Evolutionary conservation across 1,284 basidiomycete species (phyloP).

Genomic region (Volvariella volvacea): DNA sequence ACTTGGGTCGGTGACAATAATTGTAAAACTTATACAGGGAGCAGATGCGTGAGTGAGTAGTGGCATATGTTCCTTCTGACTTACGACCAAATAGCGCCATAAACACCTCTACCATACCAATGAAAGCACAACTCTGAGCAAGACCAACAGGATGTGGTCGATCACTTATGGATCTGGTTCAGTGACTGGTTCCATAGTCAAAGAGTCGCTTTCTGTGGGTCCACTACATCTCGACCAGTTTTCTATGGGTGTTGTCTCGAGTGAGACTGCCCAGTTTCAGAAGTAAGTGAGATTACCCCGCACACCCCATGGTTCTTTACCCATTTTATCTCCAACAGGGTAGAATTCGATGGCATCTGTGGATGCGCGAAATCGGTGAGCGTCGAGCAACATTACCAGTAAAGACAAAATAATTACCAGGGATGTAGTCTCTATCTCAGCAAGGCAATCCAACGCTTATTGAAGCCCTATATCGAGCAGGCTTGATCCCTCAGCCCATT

Average conservation of each 20-base stretch:
- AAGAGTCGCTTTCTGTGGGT: constrained; percentile 59
- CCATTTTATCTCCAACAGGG: constrained; percentile 8
- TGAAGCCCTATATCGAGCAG: constrained; percentile 52
- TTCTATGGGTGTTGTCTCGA: constrained; percentile 60
- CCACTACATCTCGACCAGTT: constrained; percentile 52
- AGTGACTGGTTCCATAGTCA: constrained; percentile 56
- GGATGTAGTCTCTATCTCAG: constrained; percentile 39
- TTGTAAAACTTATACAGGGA: constrained; percentile 17
- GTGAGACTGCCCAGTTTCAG: constrained; percentile 52
- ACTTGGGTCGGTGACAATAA: constrained; percentile 20
- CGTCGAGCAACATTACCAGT: constrained; percentile 8
- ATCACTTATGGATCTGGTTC: constrained; percentile 71
- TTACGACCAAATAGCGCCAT: constrained; percentile 33
- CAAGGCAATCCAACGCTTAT: constrained; percentile 60
- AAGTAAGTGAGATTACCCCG: no score
- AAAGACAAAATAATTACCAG: no score
- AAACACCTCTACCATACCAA: constrained; percentile 58
- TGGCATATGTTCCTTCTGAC: not conserved
- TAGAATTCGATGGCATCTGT: constrained; percentile 70
- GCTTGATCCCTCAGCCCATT: constrained; percentile 56
- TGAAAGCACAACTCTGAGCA: constrained; percentile 55
- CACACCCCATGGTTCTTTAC: constrained; percentile 15
- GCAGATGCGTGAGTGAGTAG: constrained; percentile 21
- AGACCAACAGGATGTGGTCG: constrained; percentile 43
- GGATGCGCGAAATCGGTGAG: constrained; percentile 63